A percentile compares a stretch with the other conserved stretches of the same genome.
Conservation (phyloP, 2,329 filamentous ascomycete species). For the Trichoderma sp. region DNA sequence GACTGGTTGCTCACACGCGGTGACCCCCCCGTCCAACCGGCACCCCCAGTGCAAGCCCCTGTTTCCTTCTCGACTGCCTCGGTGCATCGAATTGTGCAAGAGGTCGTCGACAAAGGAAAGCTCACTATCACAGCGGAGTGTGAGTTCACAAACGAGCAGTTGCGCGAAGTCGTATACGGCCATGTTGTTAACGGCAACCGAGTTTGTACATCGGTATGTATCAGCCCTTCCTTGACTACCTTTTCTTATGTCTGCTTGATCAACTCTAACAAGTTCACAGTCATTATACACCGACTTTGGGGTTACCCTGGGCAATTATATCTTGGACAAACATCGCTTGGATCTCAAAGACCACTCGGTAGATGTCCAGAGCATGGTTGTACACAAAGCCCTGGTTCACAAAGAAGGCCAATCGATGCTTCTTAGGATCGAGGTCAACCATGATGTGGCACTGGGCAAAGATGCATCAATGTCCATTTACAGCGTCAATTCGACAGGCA, state of each 20-base stretch:
- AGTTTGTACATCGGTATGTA: slow-evolving; percentile 60
- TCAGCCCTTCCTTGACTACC: background rate
- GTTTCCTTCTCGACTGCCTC: slow-evolving; percentile 16
- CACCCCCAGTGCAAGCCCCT: slow-evolving; percentile 56
- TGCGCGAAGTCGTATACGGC: slow-evolving; percentile 61
- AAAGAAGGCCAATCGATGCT: slow-evolving; percentile 6
- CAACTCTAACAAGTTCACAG: background rate
- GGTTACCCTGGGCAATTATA: slow-evolving; percentile 64
- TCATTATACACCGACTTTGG: slow-evolving; percentile 62
- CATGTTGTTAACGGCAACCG: slow-evolving; percentile 69
- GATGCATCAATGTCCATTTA: slow-evolving; percentile 15
- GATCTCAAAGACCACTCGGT: slow-evolving; percentile 32
- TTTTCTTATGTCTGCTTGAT: slow-evolving; percentile 33
- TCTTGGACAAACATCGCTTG: slow-evolving; percentile 8
- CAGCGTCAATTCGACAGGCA: slow-evolving; percentile 40
- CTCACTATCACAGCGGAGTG: slow-evolving; percentile 66
- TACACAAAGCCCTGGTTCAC: slow-evolving; percentile 33
- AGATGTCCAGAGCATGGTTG: slow-evolving; percentile 51
- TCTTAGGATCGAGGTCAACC: slow-evolving; percentile 7
- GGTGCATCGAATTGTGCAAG: slow-evolving; percentile 11
- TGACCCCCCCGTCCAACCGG: slow-evolving; percentile 38
- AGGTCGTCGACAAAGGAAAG: slow-evolving; percentile 6
- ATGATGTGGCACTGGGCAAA: background rate
- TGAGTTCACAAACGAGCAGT: slow-evolving; percentile 64
- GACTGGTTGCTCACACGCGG: slow-evolving; percentile 66